A percentile compares a stretch with the other conserved stretches of the same genome.
Evolutionary conservation across 2,329 filamentous ascomycete species (phyloP).

Genomic region (Xylariales sp.): DNA sequence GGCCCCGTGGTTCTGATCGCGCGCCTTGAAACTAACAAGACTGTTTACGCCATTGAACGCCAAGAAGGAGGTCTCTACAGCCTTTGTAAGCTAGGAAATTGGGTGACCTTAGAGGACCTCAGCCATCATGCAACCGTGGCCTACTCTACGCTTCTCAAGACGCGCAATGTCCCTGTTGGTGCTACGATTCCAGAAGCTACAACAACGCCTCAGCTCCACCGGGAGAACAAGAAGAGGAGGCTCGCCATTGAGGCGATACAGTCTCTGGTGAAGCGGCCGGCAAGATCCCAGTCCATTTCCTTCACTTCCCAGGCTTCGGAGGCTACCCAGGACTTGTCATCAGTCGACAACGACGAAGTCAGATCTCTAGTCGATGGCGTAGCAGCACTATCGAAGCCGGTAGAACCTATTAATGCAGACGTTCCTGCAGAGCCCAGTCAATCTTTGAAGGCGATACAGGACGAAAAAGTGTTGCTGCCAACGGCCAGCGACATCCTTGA

Average conservation of each 20-base stretch:
- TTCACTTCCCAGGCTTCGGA: conserved; percentile 14
- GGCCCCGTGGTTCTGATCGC: conserved; percentile 56
- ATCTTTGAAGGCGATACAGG: too few relatives aligned
- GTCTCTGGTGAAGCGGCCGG: conserved; percentile 52
- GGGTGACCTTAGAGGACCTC: conserved; percentile 58
- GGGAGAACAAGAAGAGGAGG: conserved; percentile 49
- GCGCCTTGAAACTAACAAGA: conserved; percentile 49
- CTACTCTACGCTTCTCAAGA: conserved; percentile 26
- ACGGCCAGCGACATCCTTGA: conserved; percentile 52
- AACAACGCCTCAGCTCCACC: conserved; percentile 42
- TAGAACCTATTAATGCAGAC: not conserved
- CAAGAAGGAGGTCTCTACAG: conserved; percentile 59
- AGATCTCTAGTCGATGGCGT: conserved; percentile 7
- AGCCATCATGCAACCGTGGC: conserved; percentile 43
- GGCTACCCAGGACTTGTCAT: conserved; percentile 9
- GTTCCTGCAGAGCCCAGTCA: too few relatives aligned
- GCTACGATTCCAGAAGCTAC: conserved; percentile 16
- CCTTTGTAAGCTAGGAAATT: conserved; percentile 62
- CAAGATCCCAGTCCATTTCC: conserved; percentile 39
- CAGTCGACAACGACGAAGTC: conserved; percentile 7
- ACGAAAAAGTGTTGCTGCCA: conserved; percentile 25
- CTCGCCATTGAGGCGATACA: conserved; percentile 61
- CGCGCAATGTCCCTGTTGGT: conserved; percentile 20
- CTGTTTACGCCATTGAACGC: conserved; percentile 61
- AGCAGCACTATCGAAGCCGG: not conserved